Base-by-base conservation (phyloP, 306 rosid genomes). In the Fagus sylvatica region DNA sequence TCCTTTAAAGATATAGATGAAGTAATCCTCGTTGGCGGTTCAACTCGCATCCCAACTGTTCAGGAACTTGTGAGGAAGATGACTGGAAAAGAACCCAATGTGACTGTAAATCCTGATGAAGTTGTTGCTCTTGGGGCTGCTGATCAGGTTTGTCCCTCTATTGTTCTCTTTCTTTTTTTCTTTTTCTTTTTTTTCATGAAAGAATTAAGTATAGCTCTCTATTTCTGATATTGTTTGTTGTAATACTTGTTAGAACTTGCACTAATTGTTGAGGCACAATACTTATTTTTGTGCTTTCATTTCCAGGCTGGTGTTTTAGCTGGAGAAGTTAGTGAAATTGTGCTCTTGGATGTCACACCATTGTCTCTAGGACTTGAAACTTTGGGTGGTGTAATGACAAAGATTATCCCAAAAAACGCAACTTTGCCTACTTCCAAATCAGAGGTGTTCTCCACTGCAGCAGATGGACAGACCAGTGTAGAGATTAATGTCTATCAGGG, bases 101-200 rank as follows among this genome's bases (percentile, higher is more conserved):
- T 90, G 71, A 91, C 96, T 1, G 98, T 93, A 60, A 93, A 93
- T 78, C 98, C 97, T 40, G 93, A 93, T 83, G 98, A 93, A 89
- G 98, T 93, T 84, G 97, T 93, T 71, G 97, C 98, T n/a, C 86
- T 93, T 53, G 98, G 98, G 13, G 98, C 98, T 83, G 96, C 98
- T 41, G 98, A 91, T 79, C 97, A 91, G 94, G 98, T 93, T 55
- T 39, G 82, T 34, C 55, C 19, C 2, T 51, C 0, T 36, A 43
- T 64, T 64, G n/a, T 64, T 36, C n/a, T n/a, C n/a, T n/a, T n/a
- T n/a, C n/a, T n/a, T n/a, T n/a, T n/a, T n/a, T n/a, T n/a, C n/a
- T n/a, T n/a, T n/a, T n/a, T n/a, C n/a, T n/a, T n/a, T n/a, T n/a
- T n/a, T n/a, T n/a, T n/a, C n/a, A n/a, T n/a, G n/a, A n/a, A n/a